These are phyloP conservation scores for Neodidymelliopsis sp. DNA, from an alignment of 2,329 filamentous ascomycete species.

Conservation along the genomic window DNA sequence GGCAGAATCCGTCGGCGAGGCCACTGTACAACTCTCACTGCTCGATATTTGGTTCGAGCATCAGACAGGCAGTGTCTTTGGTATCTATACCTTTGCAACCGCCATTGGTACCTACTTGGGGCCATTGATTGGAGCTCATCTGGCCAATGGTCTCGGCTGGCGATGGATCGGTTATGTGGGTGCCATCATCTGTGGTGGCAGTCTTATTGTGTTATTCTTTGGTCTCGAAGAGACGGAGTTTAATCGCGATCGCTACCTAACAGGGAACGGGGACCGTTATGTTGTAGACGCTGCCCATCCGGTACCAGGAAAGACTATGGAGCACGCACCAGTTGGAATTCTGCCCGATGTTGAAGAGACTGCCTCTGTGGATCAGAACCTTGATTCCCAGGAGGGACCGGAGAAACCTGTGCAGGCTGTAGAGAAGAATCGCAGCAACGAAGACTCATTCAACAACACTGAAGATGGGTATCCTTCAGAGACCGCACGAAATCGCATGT, in stretches of 20 bases:
- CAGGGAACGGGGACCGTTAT: slow-evolving; percentile 9
- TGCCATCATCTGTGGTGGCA: slow-evolving; percentile 25
- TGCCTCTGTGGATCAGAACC: neutral
- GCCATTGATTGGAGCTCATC: slow-evolving; percentile 24
- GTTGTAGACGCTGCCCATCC: slow-evolving; percentile 17
- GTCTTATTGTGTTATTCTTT: slow-evolving; percentile 24
- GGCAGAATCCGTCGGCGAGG: slow-evolving; percentile 27
- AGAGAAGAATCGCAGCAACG: slow-evolving; percentile 10
- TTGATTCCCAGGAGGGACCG: neutral
- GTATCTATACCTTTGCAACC: slow-evolving; percentile 27
- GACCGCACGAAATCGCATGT: slow-evolving; percentile 26
- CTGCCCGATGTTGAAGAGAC: slow-evolving; percentile 5
- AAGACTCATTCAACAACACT: slow-evolving; percentile 6
- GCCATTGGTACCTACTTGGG: slow-evolving; percentile 29
- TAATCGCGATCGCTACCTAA: slow-evolving; percentile 23
- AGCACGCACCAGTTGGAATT: slow-evolving; percentile 8
- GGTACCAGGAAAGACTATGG: slow-evolving; percentile 9
- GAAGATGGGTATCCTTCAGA: slow-evolving; percentile 5
- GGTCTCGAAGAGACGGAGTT: slow-evolving; percentile 29
- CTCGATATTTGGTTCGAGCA: slow-evolving; percentile 31
- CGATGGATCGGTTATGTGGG: slow-evolving; percentile 27
- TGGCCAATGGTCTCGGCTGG: slow-evolving; percentile 27
- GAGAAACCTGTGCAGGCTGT: slow-evolving; percentile 17
- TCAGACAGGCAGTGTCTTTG: slow-evolving; percentile 28
- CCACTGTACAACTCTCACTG: slow-evolving; percentile 26